A percentile compares a stretch with the other conserved stretches of the same genome.
Evolutionary conservation across 129 eudicot species (phyloP).

Genomic region (Arctium lappa): DNA sequence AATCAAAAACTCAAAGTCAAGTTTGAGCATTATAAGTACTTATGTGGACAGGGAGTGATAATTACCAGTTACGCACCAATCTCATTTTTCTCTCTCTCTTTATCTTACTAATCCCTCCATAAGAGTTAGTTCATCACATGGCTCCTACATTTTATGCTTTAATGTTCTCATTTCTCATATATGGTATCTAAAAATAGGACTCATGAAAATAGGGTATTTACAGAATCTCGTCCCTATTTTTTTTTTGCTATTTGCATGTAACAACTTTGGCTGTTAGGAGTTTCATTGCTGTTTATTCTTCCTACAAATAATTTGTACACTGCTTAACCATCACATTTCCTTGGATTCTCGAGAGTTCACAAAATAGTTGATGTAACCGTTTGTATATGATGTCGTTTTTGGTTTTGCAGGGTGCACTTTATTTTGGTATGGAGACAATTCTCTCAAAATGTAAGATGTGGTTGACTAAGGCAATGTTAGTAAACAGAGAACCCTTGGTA

Average conservation of each 20-base stretch:
- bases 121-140: not conserved
- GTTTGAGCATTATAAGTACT: no score
- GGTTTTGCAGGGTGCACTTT: constrained; percentile 62
- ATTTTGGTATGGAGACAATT: constrained; percentile 73
- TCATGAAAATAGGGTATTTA: not conserved
- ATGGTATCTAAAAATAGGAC: no score
- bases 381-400: not conserved
- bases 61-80: no score
- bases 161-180: no score
- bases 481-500: constrained; percentile 21
- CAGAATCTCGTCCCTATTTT: not conserved
- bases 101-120: no score
- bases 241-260: not conserved
- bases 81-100: no score
- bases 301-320: not conserved
- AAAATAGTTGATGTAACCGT: not conserved
- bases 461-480: constrained; percentile 46
- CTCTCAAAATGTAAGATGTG: constrained; percentile 55
- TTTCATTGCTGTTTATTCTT: not conserved
- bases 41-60: no score
- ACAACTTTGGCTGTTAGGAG: not conserved
- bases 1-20: no score
- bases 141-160: not conserved
- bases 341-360: constrained; percentile 3
- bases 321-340: not conserved